These are phyloP conservation scores for Hygrocybe coccinea DNA, from an alignment of 768 basidiomycete genomes.

Conservation along the genomic window DNA sequence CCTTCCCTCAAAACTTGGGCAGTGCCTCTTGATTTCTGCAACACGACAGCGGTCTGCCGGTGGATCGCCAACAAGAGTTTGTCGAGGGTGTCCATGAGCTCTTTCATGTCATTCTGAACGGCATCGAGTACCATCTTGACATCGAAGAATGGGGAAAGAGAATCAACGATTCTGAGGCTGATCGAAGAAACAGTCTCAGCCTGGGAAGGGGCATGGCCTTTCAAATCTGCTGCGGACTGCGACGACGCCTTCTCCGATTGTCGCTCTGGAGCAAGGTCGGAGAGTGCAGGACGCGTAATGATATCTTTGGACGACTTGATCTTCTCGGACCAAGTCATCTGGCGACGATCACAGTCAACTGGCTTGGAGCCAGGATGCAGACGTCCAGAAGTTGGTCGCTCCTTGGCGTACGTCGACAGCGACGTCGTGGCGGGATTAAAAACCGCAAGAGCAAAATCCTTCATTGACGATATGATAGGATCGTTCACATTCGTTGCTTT, in stretches of 20 bases:
- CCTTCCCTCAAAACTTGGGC: constrained; percentile 42
- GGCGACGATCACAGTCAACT: not conserved
- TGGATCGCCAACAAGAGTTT: constrained; percentile 49
- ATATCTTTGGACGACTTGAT: constrained; percentile 27
- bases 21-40: constrained; percentile 47
- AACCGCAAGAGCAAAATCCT: constrained; percentile 49
- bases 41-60: constrained; percentile 42
- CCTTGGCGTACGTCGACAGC: constrained; percentile 27
- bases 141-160: constrained; percentile 47
- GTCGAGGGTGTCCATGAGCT: constrained; percentile 57
- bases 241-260: constrained; percentile 10
- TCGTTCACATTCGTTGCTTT: constrained; percentile 24
- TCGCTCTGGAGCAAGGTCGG: constrained; percentile 16
- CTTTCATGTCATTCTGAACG: constrained; percentile 50
- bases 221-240: constrained; percentile 6
- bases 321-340: constrained; percentile 21
- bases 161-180: constrained; percentile 39
- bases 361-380: not conserved
- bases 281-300: constrained; percentile 27
- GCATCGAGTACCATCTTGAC: constrained; percentile 40
- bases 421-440: constrained; percentile 47
- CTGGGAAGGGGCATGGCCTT: constrained; percentile 28
- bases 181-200: constrained; percentile 26
- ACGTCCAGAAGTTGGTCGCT: not conserved
- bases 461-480: constrained; percentile 37